Percentiles rank a stretch among this genome's conserved stretches.
These are phyloP conservation scores for Fusarium humuli DNA, from an alignment of 2,329 filamentous ascomycete species.

Conservation along the genomic window DNA sequence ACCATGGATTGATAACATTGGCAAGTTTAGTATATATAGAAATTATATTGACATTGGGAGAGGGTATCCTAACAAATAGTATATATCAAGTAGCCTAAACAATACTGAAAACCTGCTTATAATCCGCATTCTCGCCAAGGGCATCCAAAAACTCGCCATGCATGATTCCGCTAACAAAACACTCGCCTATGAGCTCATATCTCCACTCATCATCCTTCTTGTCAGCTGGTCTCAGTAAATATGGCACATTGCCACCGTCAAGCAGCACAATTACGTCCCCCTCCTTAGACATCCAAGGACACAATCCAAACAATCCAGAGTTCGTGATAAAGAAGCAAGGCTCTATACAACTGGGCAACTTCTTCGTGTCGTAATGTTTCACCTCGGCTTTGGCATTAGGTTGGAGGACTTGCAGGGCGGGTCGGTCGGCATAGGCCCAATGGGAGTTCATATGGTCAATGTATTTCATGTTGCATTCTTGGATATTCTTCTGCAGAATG, in stretches of 20 bases:
- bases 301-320: conserved; percentile 19
- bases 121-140: neutral
- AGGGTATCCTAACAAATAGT: too few species aligned
- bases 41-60: fast-evolving
- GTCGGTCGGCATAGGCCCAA: neutral
- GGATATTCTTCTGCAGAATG: neutral
- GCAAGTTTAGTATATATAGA: neutral
- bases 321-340: conserved; percentile 26
- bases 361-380: conserved; percentile 7
- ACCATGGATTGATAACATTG: neutral
- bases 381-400: fast-evolving
- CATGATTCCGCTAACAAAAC: conserved; percentile 30
- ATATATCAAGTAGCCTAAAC: too few species aligned
- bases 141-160: conserved; percentile 17
- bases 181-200: conserved; percentile 29
- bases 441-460: conserved; percentile 24
- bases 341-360: conserved; percentile 11
- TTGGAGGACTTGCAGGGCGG: neutral
- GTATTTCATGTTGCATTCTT: conserved; percentile 19
- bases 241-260: conserved; percentile 30
- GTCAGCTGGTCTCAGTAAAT: conserved; percentile 1
- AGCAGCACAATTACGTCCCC: conserved; percentile 22
- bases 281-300: conserved; percentile 30
- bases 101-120: neutral
- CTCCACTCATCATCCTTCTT: neutral